Base-by-base conservation (phyloP, 179 eudicot species). In the Corrigiola litoralis region DNA sequence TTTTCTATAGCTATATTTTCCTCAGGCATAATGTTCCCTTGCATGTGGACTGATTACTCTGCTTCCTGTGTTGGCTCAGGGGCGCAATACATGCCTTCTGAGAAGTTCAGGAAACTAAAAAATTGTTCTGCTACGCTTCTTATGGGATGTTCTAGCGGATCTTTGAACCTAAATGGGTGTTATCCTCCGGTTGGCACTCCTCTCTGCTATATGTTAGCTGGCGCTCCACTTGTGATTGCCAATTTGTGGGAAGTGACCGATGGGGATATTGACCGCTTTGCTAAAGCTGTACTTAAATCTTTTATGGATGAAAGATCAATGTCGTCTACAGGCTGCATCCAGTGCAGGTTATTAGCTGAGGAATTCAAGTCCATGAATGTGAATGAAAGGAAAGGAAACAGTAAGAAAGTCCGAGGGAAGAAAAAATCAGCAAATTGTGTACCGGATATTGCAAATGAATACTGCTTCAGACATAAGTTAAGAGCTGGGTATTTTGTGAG, bases 241-340 rank as follows among this genome's bases (percentile, higher is more conserved):
- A 94, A 94, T 75, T 78, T 94, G 38, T 94, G 99, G 99, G 97
- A 90, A 42, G 99, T 94, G 46, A 94, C 99, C 0, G 97, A 94
- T 73, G 75, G 76, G 69, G 99, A 94, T 70, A 90, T 94, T 24
- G 97, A 94, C 69, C 89, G 99, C 49, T 95, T 95, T 70, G 92
- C 88, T 3, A 91, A 88, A 78, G 78, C 87, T 14, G 66, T 91
- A 77, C 87, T 95, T 11, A 84, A 85, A 70, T 81, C 81, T 25
- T 88, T 88, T 79, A 51, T 95, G 48, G 79, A 77, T 67, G 97
- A 91, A 72, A 81, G 97, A 77, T 79, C 85, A 25, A 71, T 63
- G 54, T 75, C 76, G 25, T 76, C 85, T n/a, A 24, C 46, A 2
- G 75, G 65, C 53, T 87, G 96, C 77, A 62, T 73, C 34, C 80